Base-by-base conservation (phyloP, 1,284 basidiomycete genomes). In the Boletus sp. region DNA sequence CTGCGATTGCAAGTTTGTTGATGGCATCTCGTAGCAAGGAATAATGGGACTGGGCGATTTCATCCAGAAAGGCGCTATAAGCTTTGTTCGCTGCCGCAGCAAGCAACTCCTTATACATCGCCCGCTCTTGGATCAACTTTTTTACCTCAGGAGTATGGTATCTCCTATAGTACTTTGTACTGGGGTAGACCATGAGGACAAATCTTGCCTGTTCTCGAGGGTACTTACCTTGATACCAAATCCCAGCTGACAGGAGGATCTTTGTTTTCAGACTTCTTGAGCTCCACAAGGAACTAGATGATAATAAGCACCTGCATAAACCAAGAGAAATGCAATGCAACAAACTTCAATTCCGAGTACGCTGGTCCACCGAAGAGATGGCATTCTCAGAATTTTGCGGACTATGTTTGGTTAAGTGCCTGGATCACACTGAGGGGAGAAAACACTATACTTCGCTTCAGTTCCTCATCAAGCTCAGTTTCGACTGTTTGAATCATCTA, bases 221-320 rank as follows among this genome's bases (percentile, higher is more conserved):
- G 45, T 33, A 34, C 64, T 52, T 58, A 89, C 88, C 80, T 82
- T 30, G 83, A 90, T 41, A 94, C 74, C 32, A 88, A 72, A 39
- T 81, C 72, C 94, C 94, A 99, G 48, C 79, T 77, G 6, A 78
- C 76, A 0, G 95, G 95, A 3, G 92, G 81, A 9, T 77, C 77
- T 53, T 80, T 78, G 12, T 84, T 82, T 39, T 91, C 89, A 7
- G 74, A 74, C 42, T 81, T 83, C 42, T 84, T 82, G 14, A 96
- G 72, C 66, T 94, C 88, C 12, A 94, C 72, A 2, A 93, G 69
- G 62, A 80, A 90, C 88, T 91, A 53, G 3, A 27, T 19, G 26
- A 25, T 17, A 38, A 48, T 36, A 44, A 40, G 12, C 1, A 3
- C 23, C 16, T 30, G 29, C 23, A 25, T 19, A 25, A 17, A 27